Conservation (phyloP, 2,329 filamentous ascomycete species). For the Simplicillium aogashimaense region DNA sequence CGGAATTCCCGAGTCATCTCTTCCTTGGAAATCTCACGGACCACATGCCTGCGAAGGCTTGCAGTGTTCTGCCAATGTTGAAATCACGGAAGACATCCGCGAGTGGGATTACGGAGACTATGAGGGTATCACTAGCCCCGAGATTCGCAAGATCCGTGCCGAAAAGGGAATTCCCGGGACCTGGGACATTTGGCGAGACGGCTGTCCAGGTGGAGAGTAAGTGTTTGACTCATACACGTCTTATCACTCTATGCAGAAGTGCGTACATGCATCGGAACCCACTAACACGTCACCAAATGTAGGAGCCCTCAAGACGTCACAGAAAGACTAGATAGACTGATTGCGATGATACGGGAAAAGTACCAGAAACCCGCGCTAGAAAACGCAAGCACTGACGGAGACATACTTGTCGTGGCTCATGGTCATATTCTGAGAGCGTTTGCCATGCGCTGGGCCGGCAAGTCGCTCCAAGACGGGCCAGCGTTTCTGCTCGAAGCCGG, state of each 20-base stretch:
- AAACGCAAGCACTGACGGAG: conserved; percentile 24
- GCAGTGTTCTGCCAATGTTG: conserved; percentile 48
- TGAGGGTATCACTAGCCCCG: conserved; percentile 64
- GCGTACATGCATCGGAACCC: too few species aligned
- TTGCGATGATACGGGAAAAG: conserved; percentile 59
- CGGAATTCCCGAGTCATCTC: conserved; percentile 49
- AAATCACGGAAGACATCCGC: conserved; percentile 62
- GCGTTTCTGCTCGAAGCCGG: conserved; percentile 79
- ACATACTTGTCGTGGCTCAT: conserved; percentile 64
- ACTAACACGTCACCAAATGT: not conserved
- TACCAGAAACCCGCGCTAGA: conserved; percentile 56
- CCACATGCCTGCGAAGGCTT: conserved; percentile 23
- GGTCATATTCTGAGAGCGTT: conserved; percentile 84
- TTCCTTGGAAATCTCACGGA: conserved; percentile 59
- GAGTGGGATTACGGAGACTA: conserved; percentile 89
- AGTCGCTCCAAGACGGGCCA: conserved; percentile 63
- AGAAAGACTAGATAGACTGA: conserved; percentile 62
- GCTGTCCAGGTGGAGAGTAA: conserved; percentile 76
- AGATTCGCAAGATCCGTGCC: conserved; percentile 52
- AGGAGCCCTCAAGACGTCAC: conserved; percentile 66
- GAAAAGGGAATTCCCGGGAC: conserved; percentile 44
- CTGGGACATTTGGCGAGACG: conserved; percentile 89
- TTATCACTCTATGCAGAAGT: too few species aligned
- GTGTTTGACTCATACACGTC: conserved; percentile 18
- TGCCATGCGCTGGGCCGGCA: conserved; percentile 75